Base-by-base conservation (phyloP, 495 filamentous ascomycete species). In the Trichoderma orchidacearum region DNA sequence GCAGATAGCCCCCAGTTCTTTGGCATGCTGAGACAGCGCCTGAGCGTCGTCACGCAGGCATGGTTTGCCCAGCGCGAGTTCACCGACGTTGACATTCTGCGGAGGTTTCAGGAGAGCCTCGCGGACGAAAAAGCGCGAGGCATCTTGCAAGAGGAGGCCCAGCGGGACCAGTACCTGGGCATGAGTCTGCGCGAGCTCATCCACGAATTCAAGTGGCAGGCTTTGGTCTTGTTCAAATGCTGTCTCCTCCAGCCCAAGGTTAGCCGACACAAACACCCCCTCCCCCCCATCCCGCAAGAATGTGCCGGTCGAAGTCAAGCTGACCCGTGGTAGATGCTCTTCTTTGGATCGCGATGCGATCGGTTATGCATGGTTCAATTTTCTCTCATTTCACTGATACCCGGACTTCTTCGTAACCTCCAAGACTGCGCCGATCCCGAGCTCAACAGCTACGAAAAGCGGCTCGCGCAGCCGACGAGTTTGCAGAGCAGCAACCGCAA, bases 251-350 rank as follows among this genome's bases (percentile, higher is more conserved):
- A 98, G 65, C 93, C 92, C 29, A 98, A 97, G 85, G 91, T 92
- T 71, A 57, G 68, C 56, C 38, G 50, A 51, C 18, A 23, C 4
- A 11, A 1, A 9, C 21, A 18, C n/a, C 17, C n/a, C n/a, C n/a
- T 30, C 38, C 17, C 5, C 30, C 34, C 17, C 30, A 18, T 34
- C 17, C 1, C 5, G 23, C 6, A 3, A 41, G 15, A 15, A 17
- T 17, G 1, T 30, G 32, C 17, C 9, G 18, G 15, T 25, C 18
- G 17, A 31, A 51, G 27, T 5, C 25, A 50, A n/a, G n/a, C n/a
- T n/a, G n/a, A n/a, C n/a, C n/a, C n/a, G n/a, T n/a, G n/a, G 27
- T 63, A 96, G 92, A 98, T 97, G 90, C 83, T 98, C 32, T 97
- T 98, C 74, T 98, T 97, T 63, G 94, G 93, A 38, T 87, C 90